phyloP scores from a whole-genome alignment of 169 alveolate species.

The Plasmodium malariae region DNA sequence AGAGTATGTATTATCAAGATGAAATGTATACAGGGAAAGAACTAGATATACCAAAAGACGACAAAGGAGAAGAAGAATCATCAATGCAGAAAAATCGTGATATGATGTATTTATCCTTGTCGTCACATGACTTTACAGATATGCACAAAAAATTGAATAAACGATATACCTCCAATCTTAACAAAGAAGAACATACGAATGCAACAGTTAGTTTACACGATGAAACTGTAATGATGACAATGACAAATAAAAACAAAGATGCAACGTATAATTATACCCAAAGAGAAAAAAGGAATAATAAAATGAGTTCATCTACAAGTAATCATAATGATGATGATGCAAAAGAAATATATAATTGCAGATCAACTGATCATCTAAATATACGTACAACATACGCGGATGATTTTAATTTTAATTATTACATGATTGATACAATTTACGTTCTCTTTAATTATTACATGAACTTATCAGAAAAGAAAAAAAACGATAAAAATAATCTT shows the following conservation, averaged over 20 bases:
- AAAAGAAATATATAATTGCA: too few species aligned
- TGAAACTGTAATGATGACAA: too few species aligned
- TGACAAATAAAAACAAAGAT: background rate
- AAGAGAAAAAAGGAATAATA: too few species aligned
- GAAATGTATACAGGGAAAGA: background rate
- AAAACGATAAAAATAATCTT: background rate
- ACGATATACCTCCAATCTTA: background rate
- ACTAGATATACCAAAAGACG: background rate
- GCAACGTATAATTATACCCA: too few species aligned
- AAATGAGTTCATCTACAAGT: too few species aligned
- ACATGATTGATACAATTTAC: conserved; percentile 64
- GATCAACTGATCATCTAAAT: too few species aligned
- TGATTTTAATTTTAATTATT: conserved; percentile 62
- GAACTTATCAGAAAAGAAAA: conserved; percentile 31
- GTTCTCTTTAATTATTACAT: conserved; percentile 59
- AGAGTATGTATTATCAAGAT: background rate
- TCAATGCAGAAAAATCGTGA: background rate
- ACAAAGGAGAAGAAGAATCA: background rate
- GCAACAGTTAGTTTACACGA: background rate
- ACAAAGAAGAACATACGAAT: too few species aligned
- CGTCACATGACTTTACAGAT: background rate
- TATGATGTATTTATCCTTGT: background rate
- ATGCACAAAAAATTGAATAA: background rate
- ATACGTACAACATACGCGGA: background rate
- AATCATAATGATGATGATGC: too few species aligned